These are phyloP conservation scores for Pichia scutulata DNA, from an alignment of 805 yeast genomes.

Conservation along the genomic window DNA sequence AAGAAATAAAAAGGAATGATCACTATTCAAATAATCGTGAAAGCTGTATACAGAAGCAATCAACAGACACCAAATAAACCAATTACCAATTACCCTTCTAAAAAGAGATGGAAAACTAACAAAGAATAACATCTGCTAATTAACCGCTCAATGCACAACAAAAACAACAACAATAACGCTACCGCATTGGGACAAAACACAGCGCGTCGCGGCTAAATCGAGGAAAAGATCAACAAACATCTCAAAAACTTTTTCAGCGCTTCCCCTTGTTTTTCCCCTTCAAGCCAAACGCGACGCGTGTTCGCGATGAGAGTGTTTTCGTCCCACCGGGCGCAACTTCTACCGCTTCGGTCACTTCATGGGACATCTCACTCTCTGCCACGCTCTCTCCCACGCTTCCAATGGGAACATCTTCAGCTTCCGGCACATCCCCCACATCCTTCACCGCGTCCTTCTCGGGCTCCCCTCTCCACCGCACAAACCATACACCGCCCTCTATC, in stretches of 20 bases:
- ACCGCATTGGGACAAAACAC: neutral
- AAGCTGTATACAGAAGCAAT: too few species aligned
- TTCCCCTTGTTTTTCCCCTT: neutral
- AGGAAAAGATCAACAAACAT: neutral
- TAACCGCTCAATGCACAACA: neutral
- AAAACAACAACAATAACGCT: neutral
- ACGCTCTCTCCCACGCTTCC: neutral
- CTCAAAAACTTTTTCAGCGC: too few species aligned
- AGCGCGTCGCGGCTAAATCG: neutral
- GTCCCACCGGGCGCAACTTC: neutral
- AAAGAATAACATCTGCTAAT: neutral
- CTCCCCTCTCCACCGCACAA: neutral
- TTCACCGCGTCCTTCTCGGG: neutral
- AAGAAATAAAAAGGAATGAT: neutral
- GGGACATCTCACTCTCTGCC: neutral
- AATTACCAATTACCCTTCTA: neutral
- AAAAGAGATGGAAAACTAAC: too few species aligned
- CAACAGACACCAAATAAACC: too few species aligned
- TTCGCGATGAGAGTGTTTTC: neutral
- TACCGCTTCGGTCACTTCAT: neutral
- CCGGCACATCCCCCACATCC: neutral
- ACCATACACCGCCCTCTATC: neutral
- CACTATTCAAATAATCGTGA: too few species aligned
- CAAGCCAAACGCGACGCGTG: neutral
- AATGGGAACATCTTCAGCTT: neutral